A percentile compares a stretch with the other conserved stretches of the same genome.
These are phyloP conservation scores for Gossypium raimondii DNA, from an alignment of 345 rosid species.

Conservation along the genomic window DNA sequence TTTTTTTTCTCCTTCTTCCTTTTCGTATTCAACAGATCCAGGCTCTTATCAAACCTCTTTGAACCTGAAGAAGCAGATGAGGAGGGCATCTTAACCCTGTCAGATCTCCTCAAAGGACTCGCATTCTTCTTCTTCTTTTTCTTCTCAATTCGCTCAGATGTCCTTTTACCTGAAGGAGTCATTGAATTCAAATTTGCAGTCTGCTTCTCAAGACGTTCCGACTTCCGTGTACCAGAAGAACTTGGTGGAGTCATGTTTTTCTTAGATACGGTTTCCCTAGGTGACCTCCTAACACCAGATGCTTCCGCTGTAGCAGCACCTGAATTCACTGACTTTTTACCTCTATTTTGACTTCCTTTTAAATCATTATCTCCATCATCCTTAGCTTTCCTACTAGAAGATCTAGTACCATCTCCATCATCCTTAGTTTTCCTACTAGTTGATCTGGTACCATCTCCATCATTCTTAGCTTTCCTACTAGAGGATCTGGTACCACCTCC, in stretches of 20 bases:
- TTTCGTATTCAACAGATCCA: constrained; percentile 22
- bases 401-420: too few relatives aligned
- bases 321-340: constrained; percentile 30
- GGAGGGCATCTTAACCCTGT: constrained; percentile 43
- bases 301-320: constrained; percentile 23
- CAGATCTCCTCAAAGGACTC: constrained; percentile 51
- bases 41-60: constrained; percentile 31
- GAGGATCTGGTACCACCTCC: constrained; percentile 11
- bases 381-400: constrained; percentile 29
- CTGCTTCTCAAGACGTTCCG: constrained; percentile 49
- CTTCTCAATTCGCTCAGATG: constrained; percentile 39
- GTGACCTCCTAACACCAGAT: constrained; percentile 49
- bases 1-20: constrained; percentile 31
- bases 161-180: constrained; percentile 33
- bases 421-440: too few relatives aligned
- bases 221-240: constrained; percentile 39
- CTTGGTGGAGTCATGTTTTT: constrained; percentile 27
- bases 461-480: too few relatives aligned
- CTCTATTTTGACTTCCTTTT: constrained; percentile 31
- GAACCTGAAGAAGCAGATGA: constrained; percentile 37
- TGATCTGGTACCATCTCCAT: too few relatives aligned
- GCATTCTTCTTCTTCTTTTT: constrained; percentile 27
- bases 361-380: constrained; percentile 30
- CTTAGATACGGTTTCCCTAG: constrained; percentile 29
- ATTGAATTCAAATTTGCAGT: constrained; percentile 20